Percentiles rank a stretch among this genome's conserved stretches.
Evolutionary conservation across 78 protist species (phyloP).

Genomic region (Guillardia theta): DNA sequence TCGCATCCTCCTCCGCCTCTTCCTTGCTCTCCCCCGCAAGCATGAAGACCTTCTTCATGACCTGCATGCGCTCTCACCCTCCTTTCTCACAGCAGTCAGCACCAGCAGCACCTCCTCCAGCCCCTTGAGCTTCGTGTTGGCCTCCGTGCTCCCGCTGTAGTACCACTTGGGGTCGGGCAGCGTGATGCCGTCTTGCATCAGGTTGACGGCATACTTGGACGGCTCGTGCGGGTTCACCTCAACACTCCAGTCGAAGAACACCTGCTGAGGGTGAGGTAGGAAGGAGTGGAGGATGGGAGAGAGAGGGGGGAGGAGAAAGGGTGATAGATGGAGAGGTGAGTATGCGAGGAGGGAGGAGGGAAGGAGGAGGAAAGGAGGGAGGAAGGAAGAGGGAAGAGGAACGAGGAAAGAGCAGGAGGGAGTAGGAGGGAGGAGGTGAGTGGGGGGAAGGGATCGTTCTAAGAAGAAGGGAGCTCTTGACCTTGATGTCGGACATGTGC

Average conservation of each 20-base stretch:
- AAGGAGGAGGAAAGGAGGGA: background rate
- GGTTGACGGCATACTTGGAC: background rate
- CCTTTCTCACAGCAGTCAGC: too few species aligned
- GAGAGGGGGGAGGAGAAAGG: background rate
- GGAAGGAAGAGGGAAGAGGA: background rate
- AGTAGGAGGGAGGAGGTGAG: background rate
- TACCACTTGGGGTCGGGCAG: slow-evolving; percentile 21
- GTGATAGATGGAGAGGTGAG: background rate
- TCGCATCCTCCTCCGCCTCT: background rate
- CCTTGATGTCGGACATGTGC: background rate
- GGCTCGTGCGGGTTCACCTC: slow-evolving; percentile 20
- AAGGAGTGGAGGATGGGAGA: background rate
- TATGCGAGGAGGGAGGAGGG: background rate
- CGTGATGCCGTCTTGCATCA: slow-evolving; percentile 13
- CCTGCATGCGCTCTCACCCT: too few species aligned
- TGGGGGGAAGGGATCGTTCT: background rate
- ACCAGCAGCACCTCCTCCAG: background rate
- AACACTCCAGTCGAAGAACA: background rate
- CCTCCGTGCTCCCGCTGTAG: background rate
- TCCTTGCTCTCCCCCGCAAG: background rate
- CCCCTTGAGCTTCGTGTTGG: background rate
- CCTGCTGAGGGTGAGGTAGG: background rate
- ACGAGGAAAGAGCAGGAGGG: background rate
- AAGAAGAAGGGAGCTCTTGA: too few species aligned
- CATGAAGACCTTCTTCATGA: background rate